Conservation (phyloP, 768 basidiomycete genomes). For the Pleurotus sapidus region DNA sequence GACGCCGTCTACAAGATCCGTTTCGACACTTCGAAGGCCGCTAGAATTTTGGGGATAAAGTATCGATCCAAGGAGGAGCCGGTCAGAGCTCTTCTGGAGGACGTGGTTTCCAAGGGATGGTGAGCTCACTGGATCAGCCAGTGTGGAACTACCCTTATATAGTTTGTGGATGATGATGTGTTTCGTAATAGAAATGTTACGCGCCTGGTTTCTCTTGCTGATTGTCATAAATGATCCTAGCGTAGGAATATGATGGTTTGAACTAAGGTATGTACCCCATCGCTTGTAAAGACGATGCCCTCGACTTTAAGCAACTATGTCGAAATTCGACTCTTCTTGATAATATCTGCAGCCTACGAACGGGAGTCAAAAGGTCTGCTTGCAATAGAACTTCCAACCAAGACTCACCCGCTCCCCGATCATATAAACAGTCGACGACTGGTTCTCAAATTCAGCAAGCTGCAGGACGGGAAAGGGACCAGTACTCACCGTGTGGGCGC, state of each 20-base stretch:
- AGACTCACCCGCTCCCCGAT: conserved; percentile 24
- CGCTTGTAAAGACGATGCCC: no score
- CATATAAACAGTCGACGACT: conserved; percentile 25
- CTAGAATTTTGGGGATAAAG: conserved; percentile 37
- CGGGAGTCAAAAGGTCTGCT: background rate
- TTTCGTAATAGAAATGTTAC: no score
- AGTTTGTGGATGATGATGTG: no score
- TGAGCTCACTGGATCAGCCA: conserved; percentile 3
- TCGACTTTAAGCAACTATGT: no score
- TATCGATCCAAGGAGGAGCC: conserved; percentile 38
- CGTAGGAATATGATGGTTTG: no score
- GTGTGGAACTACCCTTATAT: no score
- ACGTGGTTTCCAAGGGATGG: conserved; percentile 44
- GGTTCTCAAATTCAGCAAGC: background rate
- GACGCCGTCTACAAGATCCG: conserved; percentile 19
- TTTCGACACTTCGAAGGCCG: conserved; percentile 35
- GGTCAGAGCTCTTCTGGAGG: conserved; percentile 35
- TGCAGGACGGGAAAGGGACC: background rate
- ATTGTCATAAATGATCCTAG: no score
- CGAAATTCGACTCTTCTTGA: background rate
- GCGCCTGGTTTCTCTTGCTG: no score
- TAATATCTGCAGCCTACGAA: conserved; percentile 16
- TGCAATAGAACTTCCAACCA: background rate
- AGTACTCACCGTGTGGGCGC: conserved; percentile 25
- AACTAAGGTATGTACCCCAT: no score